Conservation (phyloP, 257 asterid genomes). For the Mentha longifolia region DNA sequence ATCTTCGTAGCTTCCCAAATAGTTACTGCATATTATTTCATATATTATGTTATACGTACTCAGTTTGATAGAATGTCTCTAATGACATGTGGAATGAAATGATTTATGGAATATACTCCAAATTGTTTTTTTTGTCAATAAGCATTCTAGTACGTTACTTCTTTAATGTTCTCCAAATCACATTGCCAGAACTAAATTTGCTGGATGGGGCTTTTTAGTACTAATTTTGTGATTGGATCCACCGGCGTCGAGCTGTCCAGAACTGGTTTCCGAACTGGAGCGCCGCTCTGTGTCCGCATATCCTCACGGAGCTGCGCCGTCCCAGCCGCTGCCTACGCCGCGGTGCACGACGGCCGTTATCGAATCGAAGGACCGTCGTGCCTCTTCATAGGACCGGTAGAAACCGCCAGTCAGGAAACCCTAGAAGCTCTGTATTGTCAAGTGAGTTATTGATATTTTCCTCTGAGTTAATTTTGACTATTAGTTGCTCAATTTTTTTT, state of each 20-base stretch:
- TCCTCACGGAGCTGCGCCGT: conserved; percentile 58
- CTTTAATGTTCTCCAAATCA: too few relatives aligned
- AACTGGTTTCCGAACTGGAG: conserved; percentile 45
- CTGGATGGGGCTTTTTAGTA: too few relatives aligned
- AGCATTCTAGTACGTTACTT: too few relatives aligned
- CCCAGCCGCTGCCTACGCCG: conserved; percentile 34
- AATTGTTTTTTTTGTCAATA: too few relatives aligned
- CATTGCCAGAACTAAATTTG: too few relatives aligned
- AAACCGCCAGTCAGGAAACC: conserved; percentile 86
- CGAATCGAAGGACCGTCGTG: conserved; percentile 86
- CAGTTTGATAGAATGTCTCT: too few relatives aligned
- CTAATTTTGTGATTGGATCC: conserved; percentile 55
- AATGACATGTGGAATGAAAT: too few relatives aligned
- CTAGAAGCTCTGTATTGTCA: conserved; percentile 95
- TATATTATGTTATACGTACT: too few relatives aligned
- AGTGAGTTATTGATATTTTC: conserved; percentile 37
- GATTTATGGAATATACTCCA: too few relatives aligned
- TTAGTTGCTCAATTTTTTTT: background rate
- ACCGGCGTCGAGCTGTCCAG: conserved; percentile 51
- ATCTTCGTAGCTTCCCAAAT: too few relatives aligned
- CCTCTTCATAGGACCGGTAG: conserved; percentile 88
- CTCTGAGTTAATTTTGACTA: background rate
- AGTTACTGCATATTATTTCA: too few relatives aligned
- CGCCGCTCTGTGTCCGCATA: conserved; percentile 54
- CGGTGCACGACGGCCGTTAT: conserved; percentile 42